A percentile compares a stretch with the other conserved stretches of the same genome.
phyloP scores from a whole-genome alignment of 139 green algal species.

The Diplosphaera chodatii region DNA sequence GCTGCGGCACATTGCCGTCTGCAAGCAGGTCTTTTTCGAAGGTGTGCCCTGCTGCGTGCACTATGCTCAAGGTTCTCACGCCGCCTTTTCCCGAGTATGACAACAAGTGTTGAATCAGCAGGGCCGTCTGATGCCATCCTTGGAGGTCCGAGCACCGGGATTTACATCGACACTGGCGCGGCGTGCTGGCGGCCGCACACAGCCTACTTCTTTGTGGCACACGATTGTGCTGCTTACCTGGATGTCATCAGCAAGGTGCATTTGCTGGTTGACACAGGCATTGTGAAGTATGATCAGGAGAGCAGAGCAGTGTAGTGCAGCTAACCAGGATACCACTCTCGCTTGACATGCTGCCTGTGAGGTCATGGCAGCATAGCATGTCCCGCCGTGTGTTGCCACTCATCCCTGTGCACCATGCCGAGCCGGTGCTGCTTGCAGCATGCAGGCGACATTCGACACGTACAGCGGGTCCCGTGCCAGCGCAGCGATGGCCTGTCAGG shows the following conservation, averaged over 20 bases:
- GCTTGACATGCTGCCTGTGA: background rate
- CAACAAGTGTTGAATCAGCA: background rate
- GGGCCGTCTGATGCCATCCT: too few species aligned
- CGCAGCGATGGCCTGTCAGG: background rate
- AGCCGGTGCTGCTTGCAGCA: too few species aligned
- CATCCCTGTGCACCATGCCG: too few species aligned
- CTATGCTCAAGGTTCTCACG: background rate
- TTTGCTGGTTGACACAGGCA: background rate
- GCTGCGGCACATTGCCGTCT: background rate
- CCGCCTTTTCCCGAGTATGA: background rate
- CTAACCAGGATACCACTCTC: background rate
- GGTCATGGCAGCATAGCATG: too few species aligned
- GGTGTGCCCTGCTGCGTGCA: background rate
- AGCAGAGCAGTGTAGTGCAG: too few species aligned
- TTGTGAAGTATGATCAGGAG: background rate
- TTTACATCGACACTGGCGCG: background rate
- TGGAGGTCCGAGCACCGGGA: background rate
- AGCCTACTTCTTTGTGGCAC: background rate
- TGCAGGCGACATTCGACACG: background rate
- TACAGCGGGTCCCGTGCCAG: background rate
- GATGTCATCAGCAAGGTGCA: background rate
- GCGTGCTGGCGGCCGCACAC: background rate
- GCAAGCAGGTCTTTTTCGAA: background rate
- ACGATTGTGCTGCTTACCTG: background rate
- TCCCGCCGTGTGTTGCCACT: too few species aligned